Conservation (phyloP, 805 yeast species). For the Saccharomycopsis sp. region DNA sequence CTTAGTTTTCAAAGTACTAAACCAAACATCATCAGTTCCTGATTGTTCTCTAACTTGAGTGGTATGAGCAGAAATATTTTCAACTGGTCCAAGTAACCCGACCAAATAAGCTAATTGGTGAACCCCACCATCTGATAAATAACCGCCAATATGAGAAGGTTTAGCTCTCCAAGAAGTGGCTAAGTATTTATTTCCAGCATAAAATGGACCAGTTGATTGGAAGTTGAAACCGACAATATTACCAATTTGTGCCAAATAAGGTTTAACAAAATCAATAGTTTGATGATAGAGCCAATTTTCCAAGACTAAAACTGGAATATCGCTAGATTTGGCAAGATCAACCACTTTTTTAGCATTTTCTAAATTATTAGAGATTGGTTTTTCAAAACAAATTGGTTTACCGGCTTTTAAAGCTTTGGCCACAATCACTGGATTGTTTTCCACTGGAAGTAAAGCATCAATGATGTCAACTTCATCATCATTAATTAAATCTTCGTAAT, state of each 20-base stretch:
- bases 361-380: conserved; percentile 84
- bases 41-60: conserved; percentile 66
- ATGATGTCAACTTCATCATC: conserved; percentile 65
- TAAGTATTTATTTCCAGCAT: conserved; percentile 46
- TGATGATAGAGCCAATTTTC: conserved; percentile 81
- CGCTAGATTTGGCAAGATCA: conserved; percentile 45
- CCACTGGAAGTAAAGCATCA: conserved; percentile 87
- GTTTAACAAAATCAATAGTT: conserved; percentile 43
- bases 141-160: conserved; percentile 92
- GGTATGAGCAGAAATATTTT: conserved; percentile 63
- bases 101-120: conserved; percentile 87
- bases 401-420: conserved; percentile 58
- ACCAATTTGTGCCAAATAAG: conserved; percentile 63
- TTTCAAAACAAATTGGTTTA: conserved; percentile 77
- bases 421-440: conserved; percentile 59
- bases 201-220: conserved; percentile 65
- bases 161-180: conserved; percentile 77
- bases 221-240: conserved; percentile 58
- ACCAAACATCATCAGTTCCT: conserved; percentile 76
- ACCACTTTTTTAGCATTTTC: conserved; percentile 77
- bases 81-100: conserved; percentile 67
- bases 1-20: conserved; percentile 52
- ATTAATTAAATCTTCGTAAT: conserved; percentile 51
- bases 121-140: conserved; percentile 90
- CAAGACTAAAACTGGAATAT: conserved; percentile 61